Evolutionary conservation across 2,329 filamentous ascomycete genomes (phyloP).

Genomic region (Plenodomus lindquistii): DNA sequence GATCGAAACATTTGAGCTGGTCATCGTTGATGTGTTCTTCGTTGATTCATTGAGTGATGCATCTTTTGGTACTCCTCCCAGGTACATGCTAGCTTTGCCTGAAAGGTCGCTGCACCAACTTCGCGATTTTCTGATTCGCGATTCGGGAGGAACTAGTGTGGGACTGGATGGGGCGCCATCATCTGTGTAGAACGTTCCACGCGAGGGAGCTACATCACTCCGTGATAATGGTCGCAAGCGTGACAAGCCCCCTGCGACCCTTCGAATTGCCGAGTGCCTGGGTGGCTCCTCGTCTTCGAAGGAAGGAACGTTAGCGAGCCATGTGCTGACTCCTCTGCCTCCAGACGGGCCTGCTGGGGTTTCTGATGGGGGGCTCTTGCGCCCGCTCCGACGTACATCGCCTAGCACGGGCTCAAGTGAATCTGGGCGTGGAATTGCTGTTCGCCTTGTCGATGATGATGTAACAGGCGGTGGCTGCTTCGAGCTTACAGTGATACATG

Average conservation of each 20-base stretch:
- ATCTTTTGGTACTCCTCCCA: slow-evolving; percentile 5
- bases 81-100: slow-evolving; percentile 13
- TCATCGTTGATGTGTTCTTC: slow-evolving; percentile 23
- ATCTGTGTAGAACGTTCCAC: slow-evolving; percentile 36
- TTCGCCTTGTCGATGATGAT: slow-evolving; percentile 13
- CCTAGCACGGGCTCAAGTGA: slow-evolving; percentile 26
- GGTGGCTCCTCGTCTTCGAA: slow-evolving; percentile 22
- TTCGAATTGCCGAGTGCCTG: slow-evolving; percentile 15
- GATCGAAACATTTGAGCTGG: slow-evolving; percentile 32
- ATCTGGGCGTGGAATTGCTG: slow-evolving; percentile 25
- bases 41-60: slow-evolving; percentile 8
- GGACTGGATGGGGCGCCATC: slow-evolving; percentile 26
- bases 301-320: slow-evolving; percentile 34
- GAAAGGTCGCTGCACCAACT: slow-evolving; percentile 30
- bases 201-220: slow-evolving; percentile 19
- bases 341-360: slow-evolving; percentile 8
- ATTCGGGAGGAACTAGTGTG: slow-evolving; percentile 22
- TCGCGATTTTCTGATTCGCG: slow-evolving; percentile 21
- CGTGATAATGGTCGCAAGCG: slow-evolving; percentile 12
- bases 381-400: slow-evolving; percentile 24
- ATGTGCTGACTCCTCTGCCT: slow-evolving; percentile 30
- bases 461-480: slow-evolving; percentile 12
- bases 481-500: slow-evolving; percentile 25
- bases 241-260: neutral
- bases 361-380: slow-evolving; percentile 17